A percentile compares a stretch with the other conserved stretches of the same genome.
Conservation (phyloP, 164 flowering plant species). For the Litsea cubeba region DNA sequence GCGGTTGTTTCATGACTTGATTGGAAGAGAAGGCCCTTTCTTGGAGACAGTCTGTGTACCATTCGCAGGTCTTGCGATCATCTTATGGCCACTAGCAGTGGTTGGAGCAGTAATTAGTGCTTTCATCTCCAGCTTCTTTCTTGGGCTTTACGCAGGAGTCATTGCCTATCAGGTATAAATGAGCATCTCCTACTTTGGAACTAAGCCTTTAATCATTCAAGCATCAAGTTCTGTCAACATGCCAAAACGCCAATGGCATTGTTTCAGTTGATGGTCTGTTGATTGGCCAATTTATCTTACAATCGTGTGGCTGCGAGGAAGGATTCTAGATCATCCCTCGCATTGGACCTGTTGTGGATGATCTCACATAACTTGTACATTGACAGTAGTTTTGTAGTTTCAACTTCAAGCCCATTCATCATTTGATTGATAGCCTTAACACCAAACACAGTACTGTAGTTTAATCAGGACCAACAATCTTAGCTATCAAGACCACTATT, state of each 20-base stretch:
- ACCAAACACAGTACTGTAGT: neutral
- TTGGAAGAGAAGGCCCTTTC: slow-evolving; percentile 97
- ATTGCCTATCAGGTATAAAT: slow-evolving; percentile 71
- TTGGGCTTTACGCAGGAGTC: slow-evolving; percentile 65
- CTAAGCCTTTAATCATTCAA: no score
- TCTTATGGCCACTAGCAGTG: slow-evolving; percentile 89
- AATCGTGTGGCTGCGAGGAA: no score
- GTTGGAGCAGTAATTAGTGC: slow-evolving; percentile 58
- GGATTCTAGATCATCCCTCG: neutral
- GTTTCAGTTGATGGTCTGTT: neutral
- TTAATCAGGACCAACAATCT: no score
- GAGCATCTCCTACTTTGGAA: neutral
- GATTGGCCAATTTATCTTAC: neutral
- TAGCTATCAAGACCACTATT: no score
- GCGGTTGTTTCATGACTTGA: slow-evolving; percentile 74
- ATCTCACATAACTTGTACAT: neutral
- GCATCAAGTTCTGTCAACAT: neutral
- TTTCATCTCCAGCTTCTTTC: slow-evolving; percentile 55
- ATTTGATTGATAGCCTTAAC: neutral
- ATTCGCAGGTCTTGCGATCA: slow-evolving; percentile 85
- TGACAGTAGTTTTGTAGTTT: neutral
- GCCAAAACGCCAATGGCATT: no score
- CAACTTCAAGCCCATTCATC: neutral
- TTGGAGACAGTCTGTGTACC: slow-evolving; percentile 89
- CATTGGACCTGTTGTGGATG: neutral